phyloP scores from a whole-genome alignment of 306 rosid species.

The Argentina anserina region DNA sequence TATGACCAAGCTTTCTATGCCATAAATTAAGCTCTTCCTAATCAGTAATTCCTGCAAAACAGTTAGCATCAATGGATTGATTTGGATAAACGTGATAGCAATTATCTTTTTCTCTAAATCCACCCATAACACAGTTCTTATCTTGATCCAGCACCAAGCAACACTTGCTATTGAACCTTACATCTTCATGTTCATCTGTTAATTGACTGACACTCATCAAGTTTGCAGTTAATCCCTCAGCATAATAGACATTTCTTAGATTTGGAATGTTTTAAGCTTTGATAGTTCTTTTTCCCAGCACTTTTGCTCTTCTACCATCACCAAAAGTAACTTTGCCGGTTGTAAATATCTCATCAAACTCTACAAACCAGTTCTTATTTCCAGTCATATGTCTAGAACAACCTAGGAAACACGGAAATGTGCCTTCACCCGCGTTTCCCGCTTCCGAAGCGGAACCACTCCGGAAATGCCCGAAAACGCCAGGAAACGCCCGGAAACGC shows the following conservation, averaged over 20 bases:
- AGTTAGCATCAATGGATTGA: too few species aligned
- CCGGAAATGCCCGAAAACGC: too few species aligned
- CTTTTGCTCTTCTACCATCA: background rate
- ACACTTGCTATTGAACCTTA: too few species aligned
- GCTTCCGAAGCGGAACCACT: too few species aligned
- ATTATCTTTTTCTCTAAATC: background rate
- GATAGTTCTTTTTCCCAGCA: background rate
- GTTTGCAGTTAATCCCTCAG: background rate
- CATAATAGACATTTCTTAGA: background rate
- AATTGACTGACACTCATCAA: background rate
- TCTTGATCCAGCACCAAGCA: background rate
- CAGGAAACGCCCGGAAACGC: too few species aligned
- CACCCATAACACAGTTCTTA: background rate
- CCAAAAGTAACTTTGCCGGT: background rate
- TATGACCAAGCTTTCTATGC: background rate
- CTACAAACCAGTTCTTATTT: background rate
- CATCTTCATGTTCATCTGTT: background rate
- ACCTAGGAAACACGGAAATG: too few species aligned
- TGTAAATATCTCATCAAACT: background rate
- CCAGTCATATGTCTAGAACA: background rate
- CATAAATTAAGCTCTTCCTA: background rate
- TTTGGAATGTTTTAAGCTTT: background rate
- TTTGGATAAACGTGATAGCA: background rate
- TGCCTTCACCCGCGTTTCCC: too few species aligned
- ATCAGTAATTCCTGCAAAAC: too few species aligned